Conservation (phyloP, 305 asterid species). For the Vinca major region DNA sequence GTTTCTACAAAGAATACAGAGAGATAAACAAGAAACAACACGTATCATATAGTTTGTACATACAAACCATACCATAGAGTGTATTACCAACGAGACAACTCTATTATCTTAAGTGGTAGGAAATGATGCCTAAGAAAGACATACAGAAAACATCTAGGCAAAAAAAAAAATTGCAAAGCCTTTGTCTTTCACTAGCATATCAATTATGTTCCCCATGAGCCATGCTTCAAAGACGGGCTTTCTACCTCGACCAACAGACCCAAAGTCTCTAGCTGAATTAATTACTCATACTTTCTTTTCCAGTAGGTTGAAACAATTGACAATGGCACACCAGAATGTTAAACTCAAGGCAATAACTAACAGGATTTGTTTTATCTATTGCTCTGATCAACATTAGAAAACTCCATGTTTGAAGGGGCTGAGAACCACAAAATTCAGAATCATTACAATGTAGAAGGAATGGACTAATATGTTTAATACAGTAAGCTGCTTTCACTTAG, state of each 20-base stretch:
- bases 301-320: neutral
- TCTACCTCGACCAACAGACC: neutral
- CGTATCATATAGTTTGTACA: too few species aligned
- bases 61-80: neutral
- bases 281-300: neutral
- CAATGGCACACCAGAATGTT: neutral
- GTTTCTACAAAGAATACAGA: conserved; percentile 38
- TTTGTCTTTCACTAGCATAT: neutral
- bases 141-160: neutral
- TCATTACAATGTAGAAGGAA: neutral
- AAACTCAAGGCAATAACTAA: neutral
- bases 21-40: too few species aligned
- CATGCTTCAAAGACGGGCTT: too few species aligned
- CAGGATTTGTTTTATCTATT: neutral
- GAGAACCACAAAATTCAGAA: neutral
- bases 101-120: neutral
- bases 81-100: neutral
- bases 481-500: too few species aligned
- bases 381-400: neutral
- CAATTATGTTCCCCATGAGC: neutral
- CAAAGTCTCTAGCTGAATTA: neutral
- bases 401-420: neutral
- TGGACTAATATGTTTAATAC: too few species aligned
- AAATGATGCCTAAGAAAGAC: neutral
- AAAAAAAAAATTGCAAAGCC: neutral